Evolutionary conservation across 2,329 filamentous ascomycete species (phyloP).

Genomic region (Mycogone perniciosa): DNA sequence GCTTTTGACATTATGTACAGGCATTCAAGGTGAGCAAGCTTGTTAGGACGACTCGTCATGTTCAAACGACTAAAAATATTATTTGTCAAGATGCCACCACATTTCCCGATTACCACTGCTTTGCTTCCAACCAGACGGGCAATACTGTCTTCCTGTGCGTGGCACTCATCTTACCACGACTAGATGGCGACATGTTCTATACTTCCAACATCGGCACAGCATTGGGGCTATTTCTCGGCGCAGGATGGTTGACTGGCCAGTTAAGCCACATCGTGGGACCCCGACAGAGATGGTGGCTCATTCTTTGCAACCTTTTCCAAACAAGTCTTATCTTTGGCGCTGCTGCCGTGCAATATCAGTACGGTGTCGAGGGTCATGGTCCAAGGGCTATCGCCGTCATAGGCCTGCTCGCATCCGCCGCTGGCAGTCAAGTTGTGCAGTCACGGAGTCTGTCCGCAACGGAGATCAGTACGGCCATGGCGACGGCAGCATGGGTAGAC

Average conservation of each 20-base stretch:
- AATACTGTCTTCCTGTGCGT: conserved; percentile 55
- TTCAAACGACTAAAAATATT: background rate
- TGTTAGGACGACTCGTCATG: background rate
- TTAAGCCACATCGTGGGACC: conserved; percentile 46
- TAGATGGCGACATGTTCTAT: conserved; percentile 43
- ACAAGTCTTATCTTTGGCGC: conserved; percentile 48
- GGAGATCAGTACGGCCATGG: conserved; percentile 60
- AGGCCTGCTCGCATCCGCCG: conserved; percentile 46
- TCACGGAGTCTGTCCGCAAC: conserved; percentile 48
- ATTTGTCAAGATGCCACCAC: conserved; percentile 45
- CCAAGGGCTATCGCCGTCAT: conserved; percentile 38
- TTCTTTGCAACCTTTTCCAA: conserved; percentile 50
- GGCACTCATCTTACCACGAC: conserved; percentile 43
- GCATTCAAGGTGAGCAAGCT: conserved; percentile 38
- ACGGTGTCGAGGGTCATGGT: conserved; percentile 31
- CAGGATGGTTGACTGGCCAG: conserved; percentile 51
- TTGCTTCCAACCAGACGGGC: conserved; percentile 59
- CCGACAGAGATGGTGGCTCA: conserved; percentile 46
- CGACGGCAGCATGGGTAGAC: conserved; percentile 57
- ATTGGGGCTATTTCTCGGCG: conserved; percentile 49
- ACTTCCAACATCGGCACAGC: conserved; percentile 49
- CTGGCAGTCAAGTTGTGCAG: conserved; percentile 54
- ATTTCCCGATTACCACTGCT: conserved; percentile 56
- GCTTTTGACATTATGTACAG: conserved; percentile 44
- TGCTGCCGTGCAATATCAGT: conserved; percentile 40